Base-by-base conservation (phyloP, 2,329 filamentous ascomycete genomes). In the Venturia pyrina region DNA sequence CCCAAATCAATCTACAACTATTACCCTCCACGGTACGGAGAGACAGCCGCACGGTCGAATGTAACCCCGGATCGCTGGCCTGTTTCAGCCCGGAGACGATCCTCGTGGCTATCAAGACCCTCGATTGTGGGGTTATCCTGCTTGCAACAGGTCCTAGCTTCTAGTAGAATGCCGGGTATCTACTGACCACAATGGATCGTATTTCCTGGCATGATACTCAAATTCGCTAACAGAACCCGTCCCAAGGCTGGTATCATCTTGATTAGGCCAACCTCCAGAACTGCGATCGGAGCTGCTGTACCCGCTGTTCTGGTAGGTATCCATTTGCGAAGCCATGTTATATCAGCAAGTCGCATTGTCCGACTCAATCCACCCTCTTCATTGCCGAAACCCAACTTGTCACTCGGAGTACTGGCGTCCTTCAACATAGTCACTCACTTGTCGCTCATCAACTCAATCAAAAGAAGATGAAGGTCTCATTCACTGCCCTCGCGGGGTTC, bases 401-500 rank as follows among this genome's bases (percentile, higher is more conserved):
- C 32, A 15, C 4, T 3, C 15, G 34, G 24, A 37, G 43, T 48
- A 21, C 15, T 6, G 62, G 43, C 10, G 24, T n/a, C n/a, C 11
- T 53, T 64, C 19, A 13, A 13, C 34, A 37, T n/a, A 64, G 62
- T 56, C 62, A 64, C 62, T 64, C 62, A 53, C 53, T 64, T 64
- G 13, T 56, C 41, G 44, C 28, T 50, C 44, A 19, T 3, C 15
- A 19, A 44, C 21, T 50, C 41, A 17, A 41, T 37, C 37, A 43
- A 8, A 6, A 19, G 37, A 64, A n/a, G 24, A 64, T 64, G 62
- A 64, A 53, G 24, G 41, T 64, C 19, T 64, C 62, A 50, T 53
- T 8, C 43, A n/a, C 34, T 19, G 32, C 46, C 37, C 15, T 56
- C 32, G 48, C n/a, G 11, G 19, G 53, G 1, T 64, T 53, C 44